Evolutionary conservation across 495 filamentous ascomycete genomes (phyloP), one percentile per base, ranked within the genome.

Genomic region (Penicillium antarcticum): DNA sequence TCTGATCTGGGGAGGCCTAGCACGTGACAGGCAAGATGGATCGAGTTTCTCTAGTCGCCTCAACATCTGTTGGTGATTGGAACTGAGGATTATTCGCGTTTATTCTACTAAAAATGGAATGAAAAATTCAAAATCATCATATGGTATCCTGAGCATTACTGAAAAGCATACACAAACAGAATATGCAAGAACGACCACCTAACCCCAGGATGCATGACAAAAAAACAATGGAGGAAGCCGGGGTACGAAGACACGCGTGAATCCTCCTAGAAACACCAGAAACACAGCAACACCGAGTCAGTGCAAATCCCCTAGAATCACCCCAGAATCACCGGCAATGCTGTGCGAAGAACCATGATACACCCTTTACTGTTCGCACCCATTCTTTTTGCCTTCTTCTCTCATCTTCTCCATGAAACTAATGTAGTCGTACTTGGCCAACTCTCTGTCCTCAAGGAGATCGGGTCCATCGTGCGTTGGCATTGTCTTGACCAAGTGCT

Each of bases 401-500:
- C 73, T 74, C 72, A 91, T 79, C 60, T 83, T 86, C 63, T 92
- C 83, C 91, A 97, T 97, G 65, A 95, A 97, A 50, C 79, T 84
- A 52, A 95, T 86, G 67, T 97, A 97, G 70, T 97, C 91, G 62
- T 82, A 97, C 69, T 95, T 92, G 46, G 83, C 71, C 54, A 85
- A 56, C 26, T 90, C 83, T 17, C 88, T 73, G 65, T 96, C 91
- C 62, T 87, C 82, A 43, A 87, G 78, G 58, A 89, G 70, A 62
- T 94, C 89, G 5, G 88, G 88, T 0, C 91, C 91, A 45, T 76
- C 76, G 61, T 95, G 90, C 39, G 66, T 56, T 4, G 94, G 95
- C 76, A 97, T 94, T 32, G 87, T 89, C 62, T 87, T 79, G 46
- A 94, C 80, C 13, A 98, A 78, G 62, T 96, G 86, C 42, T 97